phyloP scores from a whole-genome alignment of 2,329 filamentous ascomycete genomes.

The Rutstroemia sydowiana region DNA sequence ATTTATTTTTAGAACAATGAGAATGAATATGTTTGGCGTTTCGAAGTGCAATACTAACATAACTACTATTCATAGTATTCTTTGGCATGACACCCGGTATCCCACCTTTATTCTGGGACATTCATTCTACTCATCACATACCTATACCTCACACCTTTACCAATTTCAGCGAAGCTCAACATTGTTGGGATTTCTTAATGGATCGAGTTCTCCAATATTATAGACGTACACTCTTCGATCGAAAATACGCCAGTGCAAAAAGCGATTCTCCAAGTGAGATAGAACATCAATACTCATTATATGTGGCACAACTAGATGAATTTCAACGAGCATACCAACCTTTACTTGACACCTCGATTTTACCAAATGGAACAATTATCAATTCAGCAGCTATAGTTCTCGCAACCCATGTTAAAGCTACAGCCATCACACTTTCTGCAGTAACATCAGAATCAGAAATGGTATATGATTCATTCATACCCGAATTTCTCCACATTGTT shows the following conservation, averaged over 20 bases:
- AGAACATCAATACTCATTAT: slow-evolving; percentile 11
- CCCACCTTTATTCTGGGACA: slow-evolving; percentile 25
- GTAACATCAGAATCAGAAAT: slow-evolving; percentile 20
- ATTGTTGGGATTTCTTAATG: slow-evolving; percentile 28
- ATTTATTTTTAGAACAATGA: neutral
- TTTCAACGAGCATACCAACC: slow-evolving; percentile 24
- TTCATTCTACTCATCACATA: slow-evolving; percentile 22
- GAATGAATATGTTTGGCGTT: too few relatives aligned
- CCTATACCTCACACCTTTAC: slow-evolving; percentile 23
- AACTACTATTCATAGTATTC: slow-evolving; percentile 16
- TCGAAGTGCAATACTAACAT: too few relatives aligned
- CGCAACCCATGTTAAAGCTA: slow-evolving; percentile 12
- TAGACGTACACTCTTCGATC: slow-evolving; percentile 21
- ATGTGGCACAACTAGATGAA: slow-evolving; percentile 15
- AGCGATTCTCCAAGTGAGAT: slow-evolving; percentile 16
- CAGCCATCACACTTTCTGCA: slow-evolving; percentile 17
- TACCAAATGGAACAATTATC: slow-evolving; percentile 15
- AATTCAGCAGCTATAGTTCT: slow-evolving; percentile 20
- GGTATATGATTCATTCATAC: slow-evolving; percentile 21
- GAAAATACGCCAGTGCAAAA: slow-evolving; percentile 14
- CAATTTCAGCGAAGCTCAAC: slow-evolving; percentile 21
- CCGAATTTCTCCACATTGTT: slow-evolving; percentile 22
- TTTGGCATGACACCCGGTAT: slow-evolving; percentile 23
- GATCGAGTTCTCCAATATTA: slow-evolving; percentile 25
- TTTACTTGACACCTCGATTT: slow-evolving; percentile 19